These are phyloP conservation scores for Sporothrix variecibatus DNA, from an alignment of 2,329 filamentous ascomycete genomes.

Conservation along the genomic window DNA sequence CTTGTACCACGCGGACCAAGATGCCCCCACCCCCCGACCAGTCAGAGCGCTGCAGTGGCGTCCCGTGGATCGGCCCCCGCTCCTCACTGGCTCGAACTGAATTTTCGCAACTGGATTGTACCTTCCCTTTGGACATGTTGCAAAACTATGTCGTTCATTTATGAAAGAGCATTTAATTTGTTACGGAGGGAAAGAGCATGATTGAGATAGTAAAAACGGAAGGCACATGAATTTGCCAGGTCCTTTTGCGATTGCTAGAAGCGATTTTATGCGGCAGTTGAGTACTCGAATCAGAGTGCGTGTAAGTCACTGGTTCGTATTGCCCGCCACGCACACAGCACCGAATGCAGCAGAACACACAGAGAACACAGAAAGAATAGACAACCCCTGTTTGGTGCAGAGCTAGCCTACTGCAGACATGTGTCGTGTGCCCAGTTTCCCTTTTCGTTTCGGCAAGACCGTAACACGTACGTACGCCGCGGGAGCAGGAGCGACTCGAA, in stretches of 20 bases:
- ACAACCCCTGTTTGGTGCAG: background rate
- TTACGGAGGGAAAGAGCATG: background rate
- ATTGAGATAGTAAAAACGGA: background rate
- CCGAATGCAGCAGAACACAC: background rate
- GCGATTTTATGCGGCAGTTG: background rate
- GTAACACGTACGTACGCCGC: background rate
- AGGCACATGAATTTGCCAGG: background rate
- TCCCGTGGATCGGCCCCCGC: slow-evolving; percentile 31
- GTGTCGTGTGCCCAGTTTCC: slow-evolving; percentile 25
- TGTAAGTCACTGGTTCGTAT: slow-evolving; percentile 15
- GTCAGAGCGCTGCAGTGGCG: slow-evolving; percentile 26
- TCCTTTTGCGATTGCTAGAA: background rate
- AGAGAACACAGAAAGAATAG: background rate
- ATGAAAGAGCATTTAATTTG: background rate
- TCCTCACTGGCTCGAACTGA: slow-evolving; percentile 29
- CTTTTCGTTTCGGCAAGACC: slow-evolving; percentile 20
- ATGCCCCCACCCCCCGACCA: slow-evolving; percentile 25
- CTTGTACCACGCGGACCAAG: slow-evolving; percentile 9
- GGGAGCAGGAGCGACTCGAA: background rate
- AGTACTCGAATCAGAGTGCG: background rate
- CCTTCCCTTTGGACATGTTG: background rate
- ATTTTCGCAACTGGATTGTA: background rate
- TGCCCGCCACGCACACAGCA: background rate
- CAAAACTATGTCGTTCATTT: background rate
- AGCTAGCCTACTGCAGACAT: slow-evolving; percentile 10